Conservation (phyloP, 108 stramenopile genomes). For the Discostella stelligeroides region DNA sequence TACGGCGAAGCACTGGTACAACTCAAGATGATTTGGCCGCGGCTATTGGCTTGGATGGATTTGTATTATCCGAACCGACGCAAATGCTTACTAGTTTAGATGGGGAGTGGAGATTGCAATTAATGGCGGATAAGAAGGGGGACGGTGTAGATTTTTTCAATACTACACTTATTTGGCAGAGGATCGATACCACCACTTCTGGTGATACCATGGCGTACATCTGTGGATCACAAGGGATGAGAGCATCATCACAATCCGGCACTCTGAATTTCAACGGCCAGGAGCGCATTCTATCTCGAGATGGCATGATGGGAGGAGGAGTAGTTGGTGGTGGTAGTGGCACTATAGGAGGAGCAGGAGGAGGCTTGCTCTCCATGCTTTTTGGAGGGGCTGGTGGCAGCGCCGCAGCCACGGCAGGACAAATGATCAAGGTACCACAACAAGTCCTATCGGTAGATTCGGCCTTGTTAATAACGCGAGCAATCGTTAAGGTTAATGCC, state of each 20-base stretch:
- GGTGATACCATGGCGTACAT: slow-evolving; percentile 50
- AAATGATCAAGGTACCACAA: slow-evolving; percentile 60
- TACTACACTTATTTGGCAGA: slow-evolving; percentile 66
- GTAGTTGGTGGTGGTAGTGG: slow-evolving; percentile 1
- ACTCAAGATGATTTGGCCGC: slow-evolving; percentile 21
- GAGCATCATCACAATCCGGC: slow-evolving; percentile 54
- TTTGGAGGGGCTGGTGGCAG: slow-evolving; percentile 47
- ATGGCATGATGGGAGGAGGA: slow-evolving; percentile 29
- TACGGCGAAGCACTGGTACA: slow-evolving; percentile 6
- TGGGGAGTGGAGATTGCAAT: slow-evolving; percentile 81
- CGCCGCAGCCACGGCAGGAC: slow-evolving; percentile 21
- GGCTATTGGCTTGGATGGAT: slow-evolving; percentile 58
- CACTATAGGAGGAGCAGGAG: slow-evolving; percentile 31
- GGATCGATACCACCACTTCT: slow-evolving; percentile 55
- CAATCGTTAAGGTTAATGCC: slow-evolving; percentile 28
- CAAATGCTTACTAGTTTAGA: slow-evolving; percentile 69
- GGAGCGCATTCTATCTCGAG: slow-evolving; percentile 57
- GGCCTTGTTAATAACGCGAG: slow-evolving; percentile 66
- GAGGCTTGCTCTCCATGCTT: slow-evolving; percentile 49
- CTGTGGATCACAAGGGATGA: slow-evolving; percentile 57
- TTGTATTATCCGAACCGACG: slow-evolving; percentile 56
- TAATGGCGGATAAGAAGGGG: slow-evolving; percentile 79
- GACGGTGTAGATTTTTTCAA: slow-evolving; percentile 88
- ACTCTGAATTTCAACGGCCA: slow-evolving; percentile 50
- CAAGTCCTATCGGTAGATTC: slow-evolving; percentile 85